Conservation (phyloP, 2,329 filamentous ascomycete species). For the Scolecobasidium constrictum region DNA sequence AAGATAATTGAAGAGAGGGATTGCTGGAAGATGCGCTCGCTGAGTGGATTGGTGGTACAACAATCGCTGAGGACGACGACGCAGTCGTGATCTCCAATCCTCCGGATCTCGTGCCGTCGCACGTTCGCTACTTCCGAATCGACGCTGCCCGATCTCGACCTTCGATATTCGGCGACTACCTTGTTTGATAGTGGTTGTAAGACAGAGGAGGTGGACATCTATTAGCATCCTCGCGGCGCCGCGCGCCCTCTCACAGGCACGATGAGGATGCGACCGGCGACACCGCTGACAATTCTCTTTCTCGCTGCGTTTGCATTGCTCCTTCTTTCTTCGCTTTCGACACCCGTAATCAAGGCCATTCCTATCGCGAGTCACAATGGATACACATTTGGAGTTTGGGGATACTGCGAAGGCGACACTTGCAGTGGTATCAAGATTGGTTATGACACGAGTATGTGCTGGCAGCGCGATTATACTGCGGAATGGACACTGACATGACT, state of each 20-base stretch:
- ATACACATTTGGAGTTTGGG: conserved; percentile 84
- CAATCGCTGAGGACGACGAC: too few species aligned
- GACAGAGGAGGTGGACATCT: too few species aligned
- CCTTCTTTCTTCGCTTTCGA: conserved; percentile 79
- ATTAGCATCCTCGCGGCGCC: too few species aligned
- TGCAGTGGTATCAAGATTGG: conserved; percentile 73
- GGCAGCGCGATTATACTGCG: conserved; percentile 2
- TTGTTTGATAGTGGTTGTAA: too few species aligned
- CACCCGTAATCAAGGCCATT: conserved; percentile 76
- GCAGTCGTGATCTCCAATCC: too few species aligned
- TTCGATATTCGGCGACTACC: too few species aligned
- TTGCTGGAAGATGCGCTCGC: too few species aligned
- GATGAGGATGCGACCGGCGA: conserved; percentile 76
- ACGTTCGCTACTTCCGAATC: too few species aligned
- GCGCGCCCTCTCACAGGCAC: background rate
- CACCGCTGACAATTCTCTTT: conserved; percentile 77
- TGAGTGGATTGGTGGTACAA: too few species aligned
- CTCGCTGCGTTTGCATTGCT: conserved; percentile 76
- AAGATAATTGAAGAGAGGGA: too few species aligned
- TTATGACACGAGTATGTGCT: conserved; percentile 60
- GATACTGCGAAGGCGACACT: conserved; percentile 56
- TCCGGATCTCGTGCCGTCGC: too few species aligned
- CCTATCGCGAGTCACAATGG: conserved; percentile 68
- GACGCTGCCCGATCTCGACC: too few species aligned
- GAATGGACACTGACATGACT: background rate